Base-by-base conservation (phyloP, 768 basidiomycete species). In the Suillus placidus region DNA sequence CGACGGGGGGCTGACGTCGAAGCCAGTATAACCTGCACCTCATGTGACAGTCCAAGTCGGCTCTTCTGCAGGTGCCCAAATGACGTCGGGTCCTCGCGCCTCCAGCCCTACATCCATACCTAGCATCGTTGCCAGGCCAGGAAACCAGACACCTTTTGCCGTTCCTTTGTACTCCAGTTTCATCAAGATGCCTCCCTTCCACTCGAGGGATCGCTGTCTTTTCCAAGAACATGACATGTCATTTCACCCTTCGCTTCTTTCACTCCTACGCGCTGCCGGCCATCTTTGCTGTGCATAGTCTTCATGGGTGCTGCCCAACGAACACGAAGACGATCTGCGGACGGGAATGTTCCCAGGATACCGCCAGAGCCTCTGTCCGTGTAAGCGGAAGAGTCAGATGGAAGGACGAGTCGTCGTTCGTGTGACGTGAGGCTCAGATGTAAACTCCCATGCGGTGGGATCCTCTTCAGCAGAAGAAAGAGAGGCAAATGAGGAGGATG, bases 101-200 rank as follows among this genome's bases (percentile, higher is more conserved):
- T 89, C 87, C 14, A 94, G 80, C 13, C 84, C 84, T 38, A 92
- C 83, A 70, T 94, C 92, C 82, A 94, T 79, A 12, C 91, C 93
- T n/a, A 94, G 81, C 70, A 92, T 79, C 4, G 90, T 93, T 4
- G 93, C 93, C 6, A 93, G 91, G 2, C 92, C 93, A 47, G 91
- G 88, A 71, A 88, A 93, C 90, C 91, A 94, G 51, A 94, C 78
- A 14, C 90, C 90, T 67, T 85, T 88, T 76, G 91, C 93, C 3
- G 85, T 84, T 45, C 84, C 91, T 67, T 87, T 88, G 73, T 92
- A 93, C 64, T 89, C 86, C 18, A 93, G 76, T 49, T 84, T 81
- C 82, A 93, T 83, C 40, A 89, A 68, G 20, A 90, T 75, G 20
- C 91, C 67, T 84, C 85, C 26, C 73, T 69, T 47, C 77, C 76